phyloP scores from a whole-genome alignment of 106 monocot species.

The Platanthera zijinensis region DNA sequence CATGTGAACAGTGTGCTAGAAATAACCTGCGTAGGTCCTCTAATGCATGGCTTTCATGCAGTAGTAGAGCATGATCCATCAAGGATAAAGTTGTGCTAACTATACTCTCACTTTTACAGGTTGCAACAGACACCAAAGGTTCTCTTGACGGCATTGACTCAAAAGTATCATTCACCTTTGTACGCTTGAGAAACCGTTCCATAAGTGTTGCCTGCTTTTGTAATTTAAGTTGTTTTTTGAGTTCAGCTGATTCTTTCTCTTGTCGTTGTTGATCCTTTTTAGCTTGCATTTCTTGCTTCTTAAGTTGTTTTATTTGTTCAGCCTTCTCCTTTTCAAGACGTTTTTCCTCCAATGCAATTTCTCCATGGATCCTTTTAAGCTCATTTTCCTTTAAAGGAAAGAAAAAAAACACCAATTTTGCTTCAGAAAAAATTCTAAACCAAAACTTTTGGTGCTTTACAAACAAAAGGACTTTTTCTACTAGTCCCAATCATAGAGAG shows the following conservation, averaged over 20 bases:
- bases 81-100: slow-evolving; percentile 20
- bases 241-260: slow-evolving; percentile 46
- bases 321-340: slow-evolving; percentile 66
- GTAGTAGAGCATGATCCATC: slow-evolving; percentile 56
- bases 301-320: slow-evolving; percentile 50
- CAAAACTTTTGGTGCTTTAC: background rate
- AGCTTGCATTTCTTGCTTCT: slow-evolving; percentile 40
- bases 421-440: background rate
- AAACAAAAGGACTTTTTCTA: background rate
- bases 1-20: background rate
- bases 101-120: slow-evolving; percentile 15
- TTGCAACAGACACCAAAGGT: background rate
- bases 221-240: slow-evolving; percentile 42
- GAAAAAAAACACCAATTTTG: background rate
- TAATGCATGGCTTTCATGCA: slow-evolving; percentile 12
- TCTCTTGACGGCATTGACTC: slow-evolving; percentile 4
- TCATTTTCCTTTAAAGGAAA: slow-evolving; percentile 57
- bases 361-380: slow-evolving; percentile 29
- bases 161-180: slow-evolving; percentile 11
- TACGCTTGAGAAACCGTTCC: slow-evolving; percentile 76
- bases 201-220: slow-evolving; percentile 84
- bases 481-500: background rate
- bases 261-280: slow-evolving; percentile 35
- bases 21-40: slow-evolving; percentile 52
- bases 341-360: slow-evolving; percentile 60